A percentile compares a stretch with the other conserved stretches of the same genome.
phyloP scores from a whole-genome alignment of 106 monocot species.

The Chionographis japonica region DNA sequence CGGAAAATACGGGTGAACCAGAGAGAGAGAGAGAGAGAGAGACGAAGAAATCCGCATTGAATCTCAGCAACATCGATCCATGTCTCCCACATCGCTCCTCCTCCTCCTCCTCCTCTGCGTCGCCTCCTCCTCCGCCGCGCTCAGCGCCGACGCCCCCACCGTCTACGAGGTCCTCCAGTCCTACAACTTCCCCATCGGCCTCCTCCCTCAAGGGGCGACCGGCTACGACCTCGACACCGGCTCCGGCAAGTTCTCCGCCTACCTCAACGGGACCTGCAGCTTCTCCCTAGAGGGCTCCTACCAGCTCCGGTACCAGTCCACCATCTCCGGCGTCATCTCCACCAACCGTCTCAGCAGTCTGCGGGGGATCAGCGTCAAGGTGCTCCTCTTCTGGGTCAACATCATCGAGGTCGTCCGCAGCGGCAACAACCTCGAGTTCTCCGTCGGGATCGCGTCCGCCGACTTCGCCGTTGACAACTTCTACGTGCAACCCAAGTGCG shows the following conservation, averaged over 20 bases:
- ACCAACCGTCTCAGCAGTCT: slow-evolving; percentile 18
- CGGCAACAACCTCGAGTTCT: slow-evolving; percentile 29
- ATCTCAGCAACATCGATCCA: too few species aligned
- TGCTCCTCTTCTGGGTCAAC: slow-evolving; percentile 42
- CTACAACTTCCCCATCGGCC: slow-evolving; percentile 47
- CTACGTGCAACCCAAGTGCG: slow-evolving; percentile 32
- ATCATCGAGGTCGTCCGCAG: slow-evolving; percentile 24
- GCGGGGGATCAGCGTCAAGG: slow-evolving; percentile 42
- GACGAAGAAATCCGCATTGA: too few species aligned
- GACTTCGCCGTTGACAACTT: slow-evolving; percentile 32
- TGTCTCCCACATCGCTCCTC: too few species aligned
- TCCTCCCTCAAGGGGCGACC: slow-evolving; percentile 35
- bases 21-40: too few species aligned
- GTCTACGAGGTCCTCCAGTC: slow-evolving; percentile 42
- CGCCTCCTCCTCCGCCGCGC: too few species aligned
- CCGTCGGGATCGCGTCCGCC: slow-evolving; percentile 43
- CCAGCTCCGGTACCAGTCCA: slow-evolving; percentile 36
- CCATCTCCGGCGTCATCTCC: slow-evolving; percentile 36
- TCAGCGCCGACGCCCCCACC: neutral
- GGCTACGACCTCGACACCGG: slow-evolving; percentile 32
- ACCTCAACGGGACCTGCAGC: slow-evolving; percentile 28
- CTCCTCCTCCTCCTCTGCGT: too few species aligned
- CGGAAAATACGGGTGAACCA: too few species aligned
- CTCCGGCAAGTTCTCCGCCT: slow-evolving; percentile 38
- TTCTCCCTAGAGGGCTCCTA: slow-evolving; percentile 38